Evolutionary conservation across 176 grass and related monocot species (phyloP).

Genomic region (Rhynchospora pubera): DNA sequence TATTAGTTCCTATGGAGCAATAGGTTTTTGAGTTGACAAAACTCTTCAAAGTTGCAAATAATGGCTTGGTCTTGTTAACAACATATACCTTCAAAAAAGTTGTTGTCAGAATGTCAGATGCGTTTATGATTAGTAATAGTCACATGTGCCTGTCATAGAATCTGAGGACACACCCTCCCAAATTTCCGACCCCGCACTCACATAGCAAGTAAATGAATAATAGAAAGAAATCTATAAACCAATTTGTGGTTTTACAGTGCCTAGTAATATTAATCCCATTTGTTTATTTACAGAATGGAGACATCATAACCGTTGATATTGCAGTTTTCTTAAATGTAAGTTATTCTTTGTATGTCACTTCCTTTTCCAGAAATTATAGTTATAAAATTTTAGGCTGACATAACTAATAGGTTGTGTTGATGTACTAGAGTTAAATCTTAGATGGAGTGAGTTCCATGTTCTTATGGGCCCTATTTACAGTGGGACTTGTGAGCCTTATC

Average conservation of each 20-base stretch:
- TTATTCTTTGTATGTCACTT: neutral
- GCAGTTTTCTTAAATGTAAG: conserved; percentile 67
- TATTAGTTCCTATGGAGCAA: neutral
- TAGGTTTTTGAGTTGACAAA: neutral
- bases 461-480: neutral
- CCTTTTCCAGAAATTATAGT: conserved; percentile 1
- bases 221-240: neutral
- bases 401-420: neutral
- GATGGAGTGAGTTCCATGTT: neutral
- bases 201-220: neutral
- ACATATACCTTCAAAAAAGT: too few relatives aligned
- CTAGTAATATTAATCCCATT: neutral
- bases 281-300: conserved; percentile 52
- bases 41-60: neutral
- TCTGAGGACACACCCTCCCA: neutral
- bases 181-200: neutral
- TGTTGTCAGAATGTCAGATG: too few relatives aligned
- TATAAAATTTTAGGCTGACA: conserved; percentile 1
- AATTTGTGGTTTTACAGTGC: neutral
- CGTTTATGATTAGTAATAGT: too few relatives aligned
- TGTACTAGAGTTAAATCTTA: neutral
- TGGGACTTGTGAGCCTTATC: neutral
- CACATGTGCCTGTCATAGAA: neutral
- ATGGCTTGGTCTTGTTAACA: too few relatives aligned
- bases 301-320: conserved; percentile 83